phyloP scores from a whole-genome alignment of 805 yeast species.

The Yarrowia hollandica region DNA sequence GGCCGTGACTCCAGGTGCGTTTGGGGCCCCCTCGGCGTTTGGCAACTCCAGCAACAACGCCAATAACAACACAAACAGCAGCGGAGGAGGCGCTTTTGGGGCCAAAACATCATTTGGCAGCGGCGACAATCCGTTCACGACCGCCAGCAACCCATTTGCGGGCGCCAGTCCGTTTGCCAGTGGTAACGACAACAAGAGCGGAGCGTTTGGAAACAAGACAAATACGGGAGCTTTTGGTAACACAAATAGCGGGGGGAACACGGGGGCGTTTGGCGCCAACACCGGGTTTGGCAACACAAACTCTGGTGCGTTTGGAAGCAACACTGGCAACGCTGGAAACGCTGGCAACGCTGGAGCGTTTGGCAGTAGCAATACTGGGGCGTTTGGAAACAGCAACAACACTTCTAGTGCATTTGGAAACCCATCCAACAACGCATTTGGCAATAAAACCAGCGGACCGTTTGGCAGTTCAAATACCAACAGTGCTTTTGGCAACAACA shows the following conservation, averaged over 20 bases:
- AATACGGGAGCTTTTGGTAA: neutral
- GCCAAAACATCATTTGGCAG: constrained; percentile 32
- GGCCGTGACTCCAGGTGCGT: neutral
- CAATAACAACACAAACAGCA: neutral
- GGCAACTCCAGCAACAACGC: neutral
- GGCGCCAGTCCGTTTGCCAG: constrained; percentile 23
- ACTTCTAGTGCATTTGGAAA: no score
- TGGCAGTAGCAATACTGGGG: no score
- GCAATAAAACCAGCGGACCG: neutral
- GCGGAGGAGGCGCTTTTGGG: neutral
- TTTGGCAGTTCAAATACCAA: constrained; percentile 11
- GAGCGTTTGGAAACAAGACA: no score
- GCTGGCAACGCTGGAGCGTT: no score
- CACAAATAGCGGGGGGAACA: neutral
- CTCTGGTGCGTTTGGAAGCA: no score
- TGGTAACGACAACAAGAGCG: neutral
- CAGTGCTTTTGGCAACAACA: constrained; percentile 28
- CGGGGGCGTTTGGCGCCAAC: constrained; percentile 22
- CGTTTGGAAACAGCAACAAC: neutral
- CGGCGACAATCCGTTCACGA: constrained; percentile 17
- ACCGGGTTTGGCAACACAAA: no score
- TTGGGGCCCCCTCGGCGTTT: neutral
- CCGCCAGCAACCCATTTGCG: constrained; percentile 4
- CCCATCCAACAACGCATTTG: neutral
- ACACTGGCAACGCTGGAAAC: no score